A percentile compares a stretch with the other conserved stretches of the same genome.
phyloP scores from a whole-genome alignment of 2,329 filamentous ascomycete species.

The Trichoderma pleuroti region DNA sequence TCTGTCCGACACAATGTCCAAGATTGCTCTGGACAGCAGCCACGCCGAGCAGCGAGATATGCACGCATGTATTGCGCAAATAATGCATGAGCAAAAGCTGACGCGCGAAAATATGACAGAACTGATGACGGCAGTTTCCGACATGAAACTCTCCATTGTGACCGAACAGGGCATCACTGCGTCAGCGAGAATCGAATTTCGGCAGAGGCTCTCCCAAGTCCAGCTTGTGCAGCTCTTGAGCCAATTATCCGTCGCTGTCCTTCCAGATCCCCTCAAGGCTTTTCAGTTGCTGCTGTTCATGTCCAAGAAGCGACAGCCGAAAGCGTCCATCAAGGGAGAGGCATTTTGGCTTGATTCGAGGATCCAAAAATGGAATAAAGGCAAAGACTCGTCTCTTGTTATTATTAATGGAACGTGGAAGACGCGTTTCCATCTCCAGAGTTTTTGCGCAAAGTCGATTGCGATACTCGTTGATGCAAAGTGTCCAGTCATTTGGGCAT shows the following conservation, averaged over 20 bases:
- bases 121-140: neutral
- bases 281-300: neutral
- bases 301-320: neutral
- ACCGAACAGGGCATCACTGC: neutral
- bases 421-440: neutral
- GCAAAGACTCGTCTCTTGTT: neutral
- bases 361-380: neutral
- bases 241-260: neutral
- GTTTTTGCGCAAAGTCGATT: neutral
- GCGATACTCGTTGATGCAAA: neutral
- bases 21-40: neutral
- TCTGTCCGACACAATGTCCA: neutral
- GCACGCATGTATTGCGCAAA: neutral
- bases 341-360: neutral
- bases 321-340: neutral
- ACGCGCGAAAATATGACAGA: neutral
- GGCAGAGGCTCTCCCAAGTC: neutral
- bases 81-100: neutral
- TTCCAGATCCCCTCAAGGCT: neutral
- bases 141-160: neutral
- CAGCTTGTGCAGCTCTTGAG: neutral
- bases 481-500: neutral
- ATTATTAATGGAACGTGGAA: neutral
- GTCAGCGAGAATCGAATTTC: neutral
- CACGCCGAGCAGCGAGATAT: neutral